Evolutionary conservation across 2,329 filamentous ascomycete genomes (phyloP).

Genomic region (Bipolaris oryzae): DNA sequence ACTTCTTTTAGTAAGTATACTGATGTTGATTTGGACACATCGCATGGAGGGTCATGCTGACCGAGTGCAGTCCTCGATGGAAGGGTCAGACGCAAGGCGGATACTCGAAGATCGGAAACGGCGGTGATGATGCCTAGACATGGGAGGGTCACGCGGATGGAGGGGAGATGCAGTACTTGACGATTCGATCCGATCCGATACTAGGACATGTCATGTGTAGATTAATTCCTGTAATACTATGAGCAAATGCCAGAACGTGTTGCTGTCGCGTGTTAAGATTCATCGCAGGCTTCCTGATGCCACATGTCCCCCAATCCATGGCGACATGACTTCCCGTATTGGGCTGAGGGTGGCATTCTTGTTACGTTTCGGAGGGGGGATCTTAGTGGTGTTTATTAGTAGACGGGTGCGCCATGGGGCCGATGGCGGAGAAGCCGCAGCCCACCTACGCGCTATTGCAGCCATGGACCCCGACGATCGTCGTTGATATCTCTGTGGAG

Average conservation of each 20-base stretch:
- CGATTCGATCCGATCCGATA: neutral
- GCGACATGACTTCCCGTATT: neutral
- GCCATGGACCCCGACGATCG: neutral
- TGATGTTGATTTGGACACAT: neutral
- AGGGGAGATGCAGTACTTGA: neutral
- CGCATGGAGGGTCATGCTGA: conserved; percentile 24
- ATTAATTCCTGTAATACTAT: neutral
- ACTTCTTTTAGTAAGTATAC: conserved; percentile 56
- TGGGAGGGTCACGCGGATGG: neutral
- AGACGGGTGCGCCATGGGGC: conserved; percentile 12
- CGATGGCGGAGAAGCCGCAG: conserved; percentile 27
- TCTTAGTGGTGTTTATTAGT: conserved; percentile 33
- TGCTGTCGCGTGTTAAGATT: neutral
- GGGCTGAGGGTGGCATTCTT: conserved; percentile 22
- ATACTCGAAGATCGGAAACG: conserved; percentile 27
- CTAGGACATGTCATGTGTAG: neutral
- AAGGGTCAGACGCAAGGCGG: conserved; percentile 26
- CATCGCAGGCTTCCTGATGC: neutral
- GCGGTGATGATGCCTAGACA: conserved; percentile 4
- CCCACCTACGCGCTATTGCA: neutral
- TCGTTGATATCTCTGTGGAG: too few relatives aligned
- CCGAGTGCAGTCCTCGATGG: conserved; percentile 30
- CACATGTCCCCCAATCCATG: neutral
- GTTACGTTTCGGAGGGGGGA: conserved; percentile 30
- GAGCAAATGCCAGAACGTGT: neutral